These are phyloP conservation scores for Fusarium pseudoanthophilum DNA, from an alignment of 2,329 filamentous ascomycete genomes.

Conservation along the genomic window DNA sequence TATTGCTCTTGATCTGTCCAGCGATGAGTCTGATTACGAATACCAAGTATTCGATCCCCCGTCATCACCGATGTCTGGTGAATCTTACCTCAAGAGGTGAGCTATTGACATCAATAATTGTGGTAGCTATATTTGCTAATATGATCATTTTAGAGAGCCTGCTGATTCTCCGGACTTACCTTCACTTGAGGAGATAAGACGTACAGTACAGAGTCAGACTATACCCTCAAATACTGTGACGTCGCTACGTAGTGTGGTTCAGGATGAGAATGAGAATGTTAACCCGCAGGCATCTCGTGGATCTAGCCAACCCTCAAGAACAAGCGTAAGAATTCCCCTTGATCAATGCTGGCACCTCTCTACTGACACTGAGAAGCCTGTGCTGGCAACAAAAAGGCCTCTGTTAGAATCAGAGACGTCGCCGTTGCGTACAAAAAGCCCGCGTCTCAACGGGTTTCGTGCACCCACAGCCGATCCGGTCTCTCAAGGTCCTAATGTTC, in stretches of 20 bases:
- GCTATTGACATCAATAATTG: not conserved
- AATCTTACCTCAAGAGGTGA: not conserved
- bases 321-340: not conserved
- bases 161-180: not conserved
- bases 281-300: not conserved
- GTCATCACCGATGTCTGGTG: not conserved
- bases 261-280: not conserved
- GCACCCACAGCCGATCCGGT: not conserved
- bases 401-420: not conserved
- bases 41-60: not conserved
- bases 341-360: not conserved
- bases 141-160: not conserved
- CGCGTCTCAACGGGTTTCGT: not conserved
- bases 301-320: not conserved
- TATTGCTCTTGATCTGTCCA: not conserved
- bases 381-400: not conserved
- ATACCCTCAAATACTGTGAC: not conserved
- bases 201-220: not conserved
- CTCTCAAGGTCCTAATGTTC: not conserved
- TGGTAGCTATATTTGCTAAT: not conserved
- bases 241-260: not conserved
- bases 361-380: not conserved
- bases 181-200: not conserved
- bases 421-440: not conserved
- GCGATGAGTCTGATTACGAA: not conserved